Conservation (phyloP, 2,329 filamentous ascomycete genomes). For the Ophiostoma fasciatum region DNA sequence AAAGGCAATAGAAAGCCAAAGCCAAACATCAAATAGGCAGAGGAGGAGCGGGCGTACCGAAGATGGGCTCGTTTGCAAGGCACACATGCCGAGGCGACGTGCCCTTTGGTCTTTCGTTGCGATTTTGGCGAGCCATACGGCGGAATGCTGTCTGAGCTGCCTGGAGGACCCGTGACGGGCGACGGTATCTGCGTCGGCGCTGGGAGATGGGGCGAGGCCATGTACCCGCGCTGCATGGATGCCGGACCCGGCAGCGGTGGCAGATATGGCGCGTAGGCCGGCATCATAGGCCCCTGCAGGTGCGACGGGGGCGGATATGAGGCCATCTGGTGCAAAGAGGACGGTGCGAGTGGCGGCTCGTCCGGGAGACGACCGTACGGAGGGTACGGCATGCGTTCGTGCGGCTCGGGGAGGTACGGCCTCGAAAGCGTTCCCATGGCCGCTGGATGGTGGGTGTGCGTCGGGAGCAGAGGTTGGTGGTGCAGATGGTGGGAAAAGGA, state of each 20-base stretch:
- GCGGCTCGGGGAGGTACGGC: slow-evolving; percentile 23
- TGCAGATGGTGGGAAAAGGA: slow-evolving; percentile 1
- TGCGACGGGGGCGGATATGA: slow-evolving; percentile 18
- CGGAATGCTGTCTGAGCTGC: slow-evolving; percentile 15
- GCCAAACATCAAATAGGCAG: neutral
- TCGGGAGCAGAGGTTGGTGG: neutral
- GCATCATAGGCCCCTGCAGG: slow-evolving; percentile 15
- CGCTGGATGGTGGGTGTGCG: neutral
- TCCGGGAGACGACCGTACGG: slow-evolving; percentile 24
- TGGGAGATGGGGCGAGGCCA: slow-evolving; percentile 12
- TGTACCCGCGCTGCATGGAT: slow-evolving; percentile 10
- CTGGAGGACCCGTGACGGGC: slow-evolving; percentile 18
- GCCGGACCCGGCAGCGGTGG: slow-evolving; percentile 12
- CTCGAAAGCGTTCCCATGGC: slow-evolving; percentile 11
- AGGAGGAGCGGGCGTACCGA: too few relatives aligned
- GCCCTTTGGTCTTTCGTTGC: slow-evolving; percentile 58
- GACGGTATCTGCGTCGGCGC: slow-evolving; percentile 31
- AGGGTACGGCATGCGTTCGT: slow-evolving; percentile 25
- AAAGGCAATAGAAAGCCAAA: neutral
- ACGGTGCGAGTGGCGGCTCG: slow-evolving; percentile 16
- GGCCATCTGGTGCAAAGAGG: slow-evolving; percentile 9
- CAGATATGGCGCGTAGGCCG: slow-evolving; percentile 17
- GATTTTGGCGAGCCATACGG: slow-evolving; percentile 42
- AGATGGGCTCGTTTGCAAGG: slow-evolving; percentile 78
- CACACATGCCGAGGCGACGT: slow-evolving; percentile 73